phyloP scores from a whole-genome alignment of 345 rosid genomes.

The Atalantia buxifolia region DNA sequence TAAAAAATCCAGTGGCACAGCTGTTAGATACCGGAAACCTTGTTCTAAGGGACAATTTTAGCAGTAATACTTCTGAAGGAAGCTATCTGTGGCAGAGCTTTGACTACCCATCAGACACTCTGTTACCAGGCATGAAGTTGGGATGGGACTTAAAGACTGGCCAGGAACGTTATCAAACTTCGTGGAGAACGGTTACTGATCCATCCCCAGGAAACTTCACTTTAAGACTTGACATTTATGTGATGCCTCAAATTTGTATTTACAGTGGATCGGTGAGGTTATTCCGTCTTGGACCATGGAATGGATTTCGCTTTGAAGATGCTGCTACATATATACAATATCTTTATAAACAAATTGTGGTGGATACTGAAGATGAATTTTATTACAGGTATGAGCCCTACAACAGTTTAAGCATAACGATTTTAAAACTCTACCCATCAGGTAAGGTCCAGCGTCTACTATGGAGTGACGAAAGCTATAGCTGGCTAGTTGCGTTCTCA shows the following conservation, averaged over 20 bases:
- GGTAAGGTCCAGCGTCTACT: slow-evolving; percentile 6
- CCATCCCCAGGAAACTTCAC: slow-evolving; percentile 22
- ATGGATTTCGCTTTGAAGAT: slow-evolving; percentile 30
- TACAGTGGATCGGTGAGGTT: background rate
- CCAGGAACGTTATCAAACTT: slow-evolving; percentile 20
- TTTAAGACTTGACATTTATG: slow-evolving; percentile 11
- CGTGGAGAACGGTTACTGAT: slow-evolving; percentile 20
- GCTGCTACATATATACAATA: background rate
- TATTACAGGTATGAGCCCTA: slow-evolving; percentile 20
- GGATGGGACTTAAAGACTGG: slow-evolving; percentile 33
- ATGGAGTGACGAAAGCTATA: slow-evolving; percentile 9
- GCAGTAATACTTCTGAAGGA: background rate
- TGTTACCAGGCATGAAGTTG: slow-evolving; percentile 35
- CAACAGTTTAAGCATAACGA: background rate
- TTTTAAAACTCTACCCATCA: background rate
- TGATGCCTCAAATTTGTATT: slow-evolving; percentile 26
- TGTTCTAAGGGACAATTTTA: slow-evolving; percentile 24
- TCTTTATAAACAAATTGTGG: slow-evolving; percentile 9
- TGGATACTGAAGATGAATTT: background rate
- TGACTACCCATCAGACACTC: slow-evolving; percentile 34
- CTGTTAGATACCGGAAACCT: slow-evolving; percentile 43
- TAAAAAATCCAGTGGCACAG: slow-evolving; percentile 23
- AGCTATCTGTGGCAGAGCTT: slow-evolving; percentile 44
- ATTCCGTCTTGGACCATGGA: slow-evolving; percentile 36
- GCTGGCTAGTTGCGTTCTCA: slow-evolving; percentile 8